Evolutionary conservation across 257 asterid genomes (phyloP), one percentile per base, ranked within the genome.

Genomic region (Echium plantagineum): DNA sequence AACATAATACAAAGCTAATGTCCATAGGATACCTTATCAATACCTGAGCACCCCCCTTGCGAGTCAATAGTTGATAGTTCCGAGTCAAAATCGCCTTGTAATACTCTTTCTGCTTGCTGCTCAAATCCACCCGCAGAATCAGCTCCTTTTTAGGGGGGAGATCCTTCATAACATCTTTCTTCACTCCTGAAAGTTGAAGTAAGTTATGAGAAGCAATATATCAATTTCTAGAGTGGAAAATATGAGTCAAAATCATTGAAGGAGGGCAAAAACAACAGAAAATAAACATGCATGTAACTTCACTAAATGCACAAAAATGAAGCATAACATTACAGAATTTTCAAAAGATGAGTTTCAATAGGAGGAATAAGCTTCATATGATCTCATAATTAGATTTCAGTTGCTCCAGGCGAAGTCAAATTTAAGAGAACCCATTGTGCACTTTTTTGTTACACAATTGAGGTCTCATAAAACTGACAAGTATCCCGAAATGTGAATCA

Each of bases 31-130:
- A 65, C 18, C 64, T 13, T 53, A 57, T 56, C 26, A 67, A 84
- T 66, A 91, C 99, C 85, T 93, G 97, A 15, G 94, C 86, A 69
- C 99, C 95, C 59, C 99, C 94, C 82, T 89, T 89, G 78, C 97
- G 99, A 59, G 96, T 80, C 55, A 93, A 80, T 70, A 83, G 72
- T 83, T 93, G 90, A 79, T 85, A 93, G 70, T 93, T 89, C 58
- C 99, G 99, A 19, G 99, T 89, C 77, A 93, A 71, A 60, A 93
- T 89, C 26, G 99, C 97, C 66, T 89, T 93, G 80, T 93, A 93
- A 68, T 93, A 89, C 67, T 93, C 99, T 72, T 93, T 93, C 77
- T 93, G 99, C 79, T 64, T 80, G 82, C 81, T 84, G 77, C 99
- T 93, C 78, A 93, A 77, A 64, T 93, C 99, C 15, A 93, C 94